A percentile compares a stretch with the other conserved stretches of the same genome.
phyloP scores from a whole-genome alignment of 2,329 filamentous ascomycete species.

The Sclerotiophoma versabilis region DNA sequence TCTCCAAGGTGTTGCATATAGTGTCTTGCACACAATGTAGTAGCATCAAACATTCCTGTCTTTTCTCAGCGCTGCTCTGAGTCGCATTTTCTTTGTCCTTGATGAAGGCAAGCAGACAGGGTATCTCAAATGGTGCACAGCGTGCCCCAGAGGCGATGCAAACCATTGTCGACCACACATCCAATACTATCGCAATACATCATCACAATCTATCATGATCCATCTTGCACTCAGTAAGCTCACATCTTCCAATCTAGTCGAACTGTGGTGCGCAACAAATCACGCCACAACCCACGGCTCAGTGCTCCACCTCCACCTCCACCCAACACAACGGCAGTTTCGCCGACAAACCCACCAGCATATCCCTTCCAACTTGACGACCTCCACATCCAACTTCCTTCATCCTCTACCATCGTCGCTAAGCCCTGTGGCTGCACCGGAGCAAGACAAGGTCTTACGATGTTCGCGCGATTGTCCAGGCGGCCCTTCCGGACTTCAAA shows the following conservation, averaged over 20 bases:
- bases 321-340: neutral
- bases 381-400: neutral
- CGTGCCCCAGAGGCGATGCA: neutral
- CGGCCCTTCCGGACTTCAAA: slow-evolving; percentile 1
- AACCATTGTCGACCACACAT: neutral
- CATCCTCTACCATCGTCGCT: neutral
- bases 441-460: neutral
- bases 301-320: neutral
- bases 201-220: neutral
- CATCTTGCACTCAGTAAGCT: neutral
- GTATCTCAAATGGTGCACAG: neutral
- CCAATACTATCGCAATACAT: neutral
- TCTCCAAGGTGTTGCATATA: neutral
- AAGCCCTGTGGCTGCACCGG: neutral
- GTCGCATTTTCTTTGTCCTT: slow-evolving; percentile 2
- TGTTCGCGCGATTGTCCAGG: neutral
- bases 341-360: neutral
- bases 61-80: neutral
- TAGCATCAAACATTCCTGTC: neutral
- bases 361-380: neutral
- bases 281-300: neutral
- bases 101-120: neutral
- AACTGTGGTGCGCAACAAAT: neutral
- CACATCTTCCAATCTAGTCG: neutral
- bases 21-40: slow-evolving; percentile 1